These are phyloP conservation scores for Colletotrichum eleusines DNA, from an alignment of 2,329 filamentous ascomycete species.

Conservation along the genomic window DNA sequence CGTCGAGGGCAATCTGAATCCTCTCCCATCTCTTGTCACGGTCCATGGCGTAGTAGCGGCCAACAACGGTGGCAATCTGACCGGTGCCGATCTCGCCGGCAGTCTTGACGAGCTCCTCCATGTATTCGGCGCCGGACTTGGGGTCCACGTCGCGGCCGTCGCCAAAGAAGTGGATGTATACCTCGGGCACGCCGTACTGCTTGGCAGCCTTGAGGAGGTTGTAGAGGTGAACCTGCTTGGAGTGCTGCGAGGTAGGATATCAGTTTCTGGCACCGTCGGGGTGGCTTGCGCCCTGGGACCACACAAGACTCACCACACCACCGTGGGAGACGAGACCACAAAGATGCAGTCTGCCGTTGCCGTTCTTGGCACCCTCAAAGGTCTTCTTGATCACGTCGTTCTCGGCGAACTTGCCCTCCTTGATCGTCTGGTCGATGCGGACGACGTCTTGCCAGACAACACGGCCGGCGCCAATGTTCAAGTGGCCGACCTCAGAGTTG, in stretches of 20 bases:
- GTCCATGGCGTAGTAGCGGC: slow-evolving; percentile 99
- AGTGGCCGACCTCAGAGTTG: slow-evolving; percentile 97
- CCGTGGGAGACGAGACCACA: slow-evolving; percentile 94
- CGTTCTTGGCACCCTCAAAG: slow-evolving; percentile 83
- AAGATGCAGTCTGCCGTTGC: slow-evolving; percentile 92
- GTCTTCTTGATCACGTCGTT: slow-evolving; percentile 81
- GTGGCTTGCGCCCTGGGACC: slow-evolving; percentile 9
- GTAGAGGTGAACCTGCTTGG: slow-evolving; percentile 94
- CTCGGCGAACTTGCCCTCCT: slow-evolving; percentile 82
- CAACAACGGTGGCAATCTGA: slow-evolving; percentile 91
- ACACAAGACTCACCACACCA: slow-evolving; percentile 74
- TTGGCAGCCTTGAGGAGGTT: slow-evolving; percentile 91
- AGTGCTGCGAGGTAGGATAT: slow-evolving; percentile 67
- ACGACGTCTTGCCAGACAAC: slow-evolving; percentile 99
- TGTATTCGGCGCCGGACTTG: slow-evolving; percentile 89
- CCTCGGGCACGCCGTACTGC: slow-evolving; percentile 85
- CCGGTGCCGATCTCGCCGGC: slow-evolving; percentile 87
- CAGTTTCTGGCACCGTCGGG: neutral
- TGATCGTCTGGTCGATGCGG: slow-evolving; percentile 93
- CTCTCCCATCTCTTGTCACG: slow-evolving; percentile 99
- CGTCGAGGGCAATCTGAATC: slow-evolving; percentile 90
- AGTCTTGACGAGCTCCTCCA: slow-evolving; percentile 86
- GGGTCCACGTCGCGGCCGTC: slow-evolving; percentile 98
- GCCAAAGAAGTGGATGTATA: slow-evolving; percentile 99
- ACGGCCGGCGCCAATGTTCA: slow-evolving; percentile 97